Evolutionary conservation across 2,329 filamentous ascomycete species (phyloP).

Genomic region (Blastomyces silverae): DNA sequence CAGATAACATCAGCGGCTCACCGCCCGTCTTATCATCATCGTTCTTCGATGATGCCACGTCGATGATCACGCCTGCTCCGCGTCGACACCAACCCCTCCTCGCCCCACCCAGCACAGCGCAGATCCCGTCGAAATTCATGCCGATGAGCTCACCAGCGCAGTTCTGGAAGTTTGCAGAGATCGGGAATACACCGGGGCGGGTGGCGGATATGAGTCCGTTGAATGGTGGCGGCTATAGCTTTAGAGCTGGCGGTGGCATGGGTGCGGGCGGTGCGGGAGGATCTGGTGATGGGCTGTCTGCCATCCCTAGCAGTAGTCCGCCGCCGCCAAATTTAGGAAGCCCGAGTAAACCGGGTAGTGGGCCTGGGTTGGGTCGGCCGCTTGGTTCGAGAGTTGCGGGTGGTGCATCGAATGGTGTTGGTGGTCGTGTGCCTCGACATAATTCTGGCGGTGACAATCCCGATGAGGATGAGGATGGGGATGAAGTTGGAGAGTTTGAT

Average conservation of each 20-base stretch:
- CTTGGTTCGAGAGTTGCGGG: conserved; percentile 21
- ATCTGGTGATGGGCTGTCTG: conserved; percentile 15
- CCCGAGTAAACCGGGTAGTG: conserved; percentile 39
- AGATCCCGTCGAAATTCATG: conserved; percentile 48
- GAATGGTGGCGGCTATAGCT: conserved; percentile 26
- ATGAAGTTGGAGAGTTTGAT: conserved; percentile 42
- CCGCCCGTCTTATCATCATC: conserved; percentile 44
- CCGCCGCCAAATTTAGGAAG: conserved; percentile 42
- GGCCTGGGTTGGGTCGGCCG: neutral
- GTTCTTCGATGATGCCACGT: conserved; percentile 43
- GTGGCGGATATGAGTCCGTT: conserved; percentile 43
- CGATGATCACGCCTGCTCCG: conserved; percentile 46
- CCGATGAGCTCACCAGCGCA: conserved; percentile 47
- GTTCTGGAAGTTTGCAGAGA: conserved; percentile 46
- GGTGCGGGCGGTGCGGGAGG: conserved; percentile 4
- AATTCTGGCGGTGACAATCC: conserved; percentile 13
- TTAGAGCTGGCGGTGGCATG: conserved; percentile 13
- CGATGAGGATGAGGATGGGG: conserved; percentile 29
- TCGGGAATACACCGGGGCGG: conserved; percentile 42
- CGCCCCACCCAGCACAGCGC: conserved; percentile 45
- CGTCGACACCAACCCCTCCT: conserved; percentile 44
- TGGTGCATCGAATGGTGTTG: conserved; percentile 18
- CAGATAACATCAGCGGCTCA: conserved; percentile 36
- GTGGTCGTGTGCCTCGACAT: neutral
- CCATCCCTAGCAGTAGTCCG: conserved; percentile 44